These are phyloP conservation scores for Casuarina cunninghamiana DNA, from an alignment of 306 rosid species.

Conservation along the genomic window DNA sequence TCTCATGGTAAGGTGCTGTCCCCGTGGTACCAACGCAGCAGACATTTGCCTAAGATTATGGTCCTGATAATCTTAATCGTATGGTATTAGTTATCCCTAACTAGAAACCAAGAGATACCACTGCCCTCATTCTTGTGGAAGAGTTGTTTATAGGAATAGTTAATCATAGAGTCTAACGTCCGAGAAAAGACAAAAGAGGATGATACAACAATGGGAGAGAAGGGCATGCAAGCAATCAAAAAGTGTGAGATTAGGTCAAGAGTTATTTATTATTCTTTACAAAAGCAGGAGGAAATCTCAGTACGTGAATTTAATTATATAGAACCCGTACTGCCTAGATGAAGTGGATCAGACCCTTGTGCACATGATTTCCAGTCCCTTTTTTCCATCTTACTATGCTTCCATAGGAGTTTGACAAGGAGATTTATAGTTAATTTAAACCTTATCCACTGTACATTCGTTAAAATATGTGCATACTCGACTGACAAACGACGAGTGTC, in stretches of 20 bases:
- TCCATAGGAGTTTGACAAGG: too few species aligned
- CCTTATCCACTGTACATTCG: too few species aligned
- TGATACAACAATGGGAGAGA: slow-evolving; percentile 14
- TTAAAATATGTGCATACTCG: too few species aligned
- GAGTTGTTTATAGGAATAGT: not conserved
- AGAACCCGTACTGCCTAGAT: slow-evolving; percentile 36
- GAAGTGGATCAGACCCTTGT: slow-evolving; percentile 34
- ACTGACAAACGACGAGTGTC: too few species aligned
- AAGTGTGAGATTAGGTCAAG: slow-evolving; percentile 24
- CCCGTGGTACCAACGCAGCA: slow-evolving; percentile 29
- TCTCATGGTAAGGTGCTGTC: slow-evolving; percentile 26
- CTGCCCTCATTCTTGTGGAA: not conserved
- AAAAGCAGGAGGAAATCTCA: slow-evolving; percentile 30
- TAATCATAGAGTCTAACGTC: not conserved
- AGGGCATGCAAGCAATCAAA: slow-evolving; percentile 16
- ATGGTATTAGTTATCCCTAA: slow-evolving; percentile 5
- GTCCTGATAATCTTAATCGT: not conserved
- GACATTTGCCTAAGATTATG: slow-evolving; percentile 28
- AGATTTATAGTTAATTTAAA: too few species aligned
- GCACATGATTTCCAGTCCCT: not conserved
- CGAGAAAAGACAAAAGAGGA: not conserved
- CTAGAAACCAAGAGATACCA: not conserved
- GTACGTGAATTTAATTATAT: slow-evolving; percentile 40
- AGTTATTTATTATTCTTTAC: not conserved
- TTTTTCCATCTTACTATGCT: too few species aligned